Base-by-base conservation (phyloP, 345 rosid species). In the thale cress (Arabidopsis thaliana) region DNA sequence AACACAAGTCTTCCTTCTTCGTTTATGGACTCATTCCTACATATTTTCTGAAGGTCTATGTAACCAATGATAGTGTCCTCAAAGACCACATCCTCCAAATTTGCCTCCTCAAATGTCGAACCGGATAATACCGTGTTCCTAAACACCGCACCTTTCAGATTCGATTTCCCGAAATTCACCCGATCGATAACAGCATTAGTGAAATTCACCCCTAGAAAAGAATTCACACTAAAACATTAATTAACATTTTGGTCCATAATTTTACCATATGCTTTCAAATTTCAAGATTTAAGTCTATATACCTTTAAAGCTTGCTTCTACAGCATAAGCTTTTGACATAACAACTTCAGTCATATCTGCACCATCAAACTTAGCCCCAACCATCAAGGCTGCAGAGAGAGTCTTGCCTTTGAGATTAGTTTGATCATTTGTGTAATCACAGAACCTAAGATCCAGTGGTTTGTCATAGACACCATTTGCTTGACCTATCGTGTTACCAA, bases 321-420 rank as follows among this genome's bases (percentile, higher is more conserved):
- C 98, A 46, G 98, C 98, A 61, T 88, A 91, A 60, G 98, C 98
- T 84, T 94, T 94, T 14, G 97, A 94, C 97, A 94, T 94, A n/a
- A 94, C 91, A 8, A 89, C 98, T 79, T 91, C 98, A 8, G 97
- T 30, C 97, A 91, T 94, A 73, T 94, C 96, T 2, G 98, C 98
- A 59, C 97, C 98, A 80, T 94, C 98, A 63, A 94, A 94, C 83
- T 94, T 94, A 75, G 98, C 97, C 13, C 75, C 95, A 1, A 97
- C 85, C 97, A 94, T 91, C 36, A 94, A 93, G 4, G 97, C 98
- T 3, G 98, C 97, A 0, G 97, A 83, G 49, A 94, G 96, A 62
- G 98, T 84, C 84, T 94, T 90, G 49, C 98, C 98, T 76, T 94
- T 94, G 16, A 94, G 87, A 59, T 90, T 90, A 49, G 91, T 83